Percentiles rank a stretch among this genome's conserved stretches.
Evolutionary conservation across 306 rosid genomes (phyloP).

Genomic region (Sicyos edulis): DNA sequence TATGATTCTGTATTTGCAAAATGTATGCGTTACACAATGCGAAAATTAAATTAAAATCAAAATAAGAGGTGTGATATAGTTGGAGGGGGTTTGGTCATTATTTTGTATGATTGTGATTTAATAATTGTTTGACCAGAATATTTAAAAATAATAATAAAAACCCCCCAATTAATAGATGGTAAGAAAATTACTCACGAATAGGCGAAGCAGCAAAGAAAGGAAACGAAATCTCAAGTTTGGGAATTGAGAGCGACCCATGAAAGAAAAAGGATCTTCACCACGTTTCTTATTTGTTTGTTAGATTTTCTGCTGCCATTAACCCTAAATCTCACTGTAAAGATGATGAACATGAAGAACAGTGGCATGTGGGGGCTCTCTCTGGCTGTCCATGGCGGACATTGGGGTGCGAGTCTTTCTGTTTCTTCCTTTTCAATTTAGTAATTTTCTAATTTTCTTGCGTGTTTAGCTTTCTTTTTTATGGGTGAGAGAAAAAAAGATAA

Average conservation of each 20-base stretch:
- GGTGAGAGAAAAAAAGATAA: not conserved
- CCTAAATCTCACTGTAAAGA: not conserved
- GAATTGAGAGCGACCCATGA: conserved; percentile 11
- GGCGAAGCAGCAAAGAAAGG: not conserved
- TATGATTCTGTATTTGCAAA: conserved; percentile 7
- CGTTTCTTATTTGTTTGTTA: too few species aligned
- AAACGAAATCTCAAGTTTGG: too few species aligned
- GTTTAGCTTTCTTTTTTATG: not conserved
- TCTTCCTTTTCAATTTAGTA: too few species aligned
- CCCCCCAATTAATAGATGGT: conserved; percentile 35
- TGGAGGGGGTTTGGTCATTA: too few species aligned
- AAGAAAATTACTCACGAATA: conserved; percentile 29
- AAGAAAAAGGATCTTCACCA: conserved; percentile 1
- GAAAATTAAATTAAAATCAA: not conserved
- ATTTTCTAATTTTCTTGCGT: not conserved
- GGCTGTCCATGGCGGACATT: too few species aligned
- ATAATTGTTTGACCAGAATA: too few species aligned
- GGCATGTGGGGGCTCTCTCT: conserved; percentile 5
- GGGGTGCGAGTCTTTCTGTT: conserved; percentile 22
- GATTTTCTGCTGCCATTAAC: not conserved
- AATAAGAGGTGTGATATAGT: too few species aligned
- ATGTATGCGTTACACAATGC: too few species aligned
- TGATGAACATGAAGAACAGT: not conserved
- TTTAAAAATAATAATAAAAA: too few species aligned
- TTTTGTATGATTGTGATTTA: too few species aligned